Percentiles rank a stretch among this genome's conserved stretches.
Conservation (phyloP, 164 flowering plant genomes). For the Stephania yunnanensis region DNA sequence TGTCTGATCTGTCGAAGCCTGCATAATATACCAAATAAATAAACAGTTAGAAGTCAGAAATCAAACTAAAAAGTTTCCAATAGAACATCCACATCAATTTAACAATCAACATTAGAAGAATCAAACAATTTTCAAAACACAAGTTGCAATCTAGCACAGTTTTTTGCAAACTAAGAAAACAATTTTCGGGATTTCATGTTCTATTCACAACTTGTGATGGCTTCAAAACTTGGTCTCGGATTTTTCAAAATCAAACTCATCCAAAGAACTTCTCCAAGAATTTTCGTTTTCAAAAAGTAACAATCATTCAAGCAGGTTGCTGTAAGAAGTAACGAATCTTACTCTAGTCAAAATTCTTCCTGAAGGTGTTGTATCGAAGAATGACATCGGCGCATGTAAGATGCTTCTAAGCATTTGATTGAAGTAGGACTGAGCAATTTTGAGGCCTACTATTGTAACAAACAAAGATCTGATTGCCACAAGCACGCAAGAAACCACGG, state of each 20-base stretch:
- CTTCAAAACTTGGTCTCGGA: too few relatives aligned
- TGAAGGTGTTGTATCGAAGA: conserved; percentile 96
- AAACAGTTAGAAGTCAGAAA: background rate
- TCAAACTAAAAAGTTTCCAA: background rate
- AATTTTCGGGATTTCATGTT: too few relatives aligned
- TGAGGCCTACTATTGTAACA: conserved; percentile 56
- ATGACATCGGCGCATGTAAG: conserved; percentile 96
- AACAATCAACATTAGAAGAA: background rate
- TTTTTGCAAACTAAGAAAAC: too few relatives aligned
- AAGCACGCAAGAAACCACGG: conserved; percentile 46
- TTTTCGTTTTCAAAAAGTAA: too few relatives aligned
- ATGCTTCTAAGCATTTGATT: conserved; percentile 62
- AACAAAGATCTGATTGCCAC: conserved; percentile 39
- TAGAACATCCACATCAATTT: background rate
- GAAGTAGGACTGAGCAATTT: conserved; percentile 82
- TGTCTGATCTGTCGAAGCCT: conserved; percentile 85
- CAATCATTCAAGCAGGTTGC: too few relatives aligned
- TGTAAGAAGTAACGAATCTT: conserved; percentile 14
- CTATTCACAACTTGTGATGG: too few relatives aligned
- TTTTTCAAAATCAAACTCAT: too few relatives aligned
- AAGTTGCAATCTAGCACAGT: too few relatives aligned
- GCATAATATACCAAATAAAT: conserved; percentile 14
- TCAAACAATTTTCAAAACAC: too few relatives aligned
- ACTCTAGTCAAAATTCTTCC: conserved; percentile 96
- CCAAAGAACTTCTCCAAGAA: too few relatives aligned